These are phyloP conservation scores for Saccharomyces kudriavzevii DNA, from an alignment of 805 yeast species.

Conservation along the genomic window DNA sequence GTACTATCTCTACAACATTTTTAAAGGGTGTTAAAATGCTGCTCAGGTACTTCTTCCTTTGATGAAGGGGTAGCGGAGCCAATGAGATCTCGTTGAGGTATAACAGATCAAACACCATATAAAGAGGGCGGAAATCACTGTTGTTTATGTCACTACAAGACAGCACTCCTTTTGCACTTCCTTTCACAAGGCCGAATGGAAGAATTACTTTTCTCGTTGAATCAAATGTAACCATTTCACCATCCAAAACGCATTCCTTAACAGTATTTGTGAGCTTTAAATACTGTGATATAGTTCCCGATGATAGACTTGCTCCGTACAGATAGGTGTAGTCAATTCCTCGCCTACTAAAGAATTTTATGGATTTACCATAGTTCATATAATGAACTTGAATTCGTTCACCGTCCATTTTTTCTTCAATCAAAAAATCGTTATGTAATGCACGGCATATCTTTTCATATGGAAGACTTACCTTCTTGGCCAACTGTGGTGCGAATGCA, in stretches of 20 bases:
- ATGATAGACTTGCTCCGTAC: slow-evolving; percentile 48
- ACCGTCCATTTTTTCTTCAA: slow-evolving; percentile 93
- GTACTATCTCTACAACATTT: slow-evolving; percentile 43
- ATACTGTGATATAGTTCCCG: slow-evolving; percentile 50
- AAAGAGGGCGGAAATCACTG: slow-evolving; percentile 43
- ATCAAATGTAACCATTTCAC: slow-evolving; percentile 91
- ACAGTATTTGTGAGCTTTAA: slow-evolving; percentile 34
- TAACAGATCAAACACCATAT: slow-evolving; percentile 65
- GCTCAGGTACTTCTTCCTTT: slow-evolving; percentile 47
- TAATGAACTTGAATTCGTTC: slow-evolving; percentile 79
- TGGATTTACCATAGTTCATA: slow-evolving; percentile 34
- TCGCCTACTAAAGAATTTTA: slow-evolving; percentile 45
- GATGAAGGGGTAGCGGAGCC: slow-evolving; percentile 43
- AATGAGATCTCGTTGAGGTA: slow-evolving; percentile 60
- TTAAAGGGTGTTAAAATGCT: slow-evolving; percentile 35
- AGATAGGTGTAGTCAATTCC: slow-evolving; percentile 65
- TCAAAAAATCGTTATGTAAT: slow-evolving; percentile 44
- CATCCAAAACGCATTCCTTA: slow-evolving; percentile 51
- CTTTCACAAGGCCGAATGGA: slow-evolving; percentile 75
- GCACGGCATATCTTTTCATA: slow-evolving; percentile 44
- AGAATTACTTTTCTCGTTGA: slow-evolving; percentile 44
- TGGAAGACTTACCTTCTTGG: slow-evolving; percentile 45
- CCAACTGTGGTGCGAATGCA: slow-evolving; percentile 68
- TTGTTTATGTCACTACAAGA: slow-evolving; percentile 35
- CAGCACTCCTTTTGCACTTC: slow-evolving; percentile 53